These are phyloP conservation scores for Boletus coccyginus DNA, from an alignment of 768 basidiomycete species.

Conservation along the genomic window DNA sequence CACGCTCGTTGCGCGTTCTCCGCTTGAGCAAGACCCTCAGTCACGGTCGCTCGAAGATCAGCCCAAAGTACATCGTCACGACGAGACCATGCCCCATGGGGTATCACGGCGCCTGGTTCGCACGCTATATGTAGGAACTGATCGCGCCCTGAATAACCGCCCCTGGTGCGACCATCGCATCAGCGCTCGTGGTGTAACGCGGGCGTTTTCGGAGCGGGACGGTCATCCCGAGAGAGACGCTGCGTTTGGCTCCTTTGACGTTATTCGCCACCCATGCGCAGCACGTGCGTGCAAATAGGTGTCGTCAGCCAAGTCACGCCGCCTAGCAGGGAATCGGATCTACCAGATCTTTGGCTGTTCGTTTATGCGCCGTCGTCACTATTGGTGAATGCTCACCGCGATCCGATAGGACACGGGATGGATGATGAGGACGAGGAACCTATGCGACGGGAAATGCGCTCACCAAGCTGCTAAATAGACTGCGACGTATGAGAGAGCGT, in stretches of 20 bases:
- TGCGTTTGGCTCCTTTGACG: conserved; percentile 72
- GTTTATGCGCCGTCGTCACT: too few relatives aligned
- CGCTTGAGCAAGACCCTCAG: conserved; percentile 41
- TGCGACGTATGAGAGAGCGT: too few relatives aligned
- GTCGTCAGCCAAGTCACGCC: conserved; percentile 3
- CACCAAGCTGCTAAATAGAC: too few relatives aligned
- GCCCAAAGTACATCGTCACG: conserved; percentile 66
- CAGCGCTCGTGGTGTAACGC: neutral
- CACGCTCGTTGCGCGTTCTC: conserved; percentile 68
- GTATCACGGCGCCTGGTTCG: conserved; percentile 56
- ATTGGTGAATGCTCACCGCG: neutral
- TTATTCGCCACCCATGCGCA: conserved; percentile 65
- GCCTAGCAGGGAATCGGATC: too few relatives aligned
- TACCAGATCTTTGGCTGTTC: neutral
- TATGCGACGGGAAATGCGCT: neutral
- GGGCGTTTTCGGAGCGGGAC: conserved; percentile 29
- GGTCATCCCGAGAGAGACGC: conserved; percentile 48
- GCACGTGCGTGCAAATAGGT: neutral
- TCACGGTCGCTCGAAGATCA: conserved; percentile 46
- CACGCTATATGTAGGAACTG: conserved; percentile 75
- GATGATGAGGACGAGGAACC: neutral
- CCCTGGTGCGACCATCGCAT: conserved; percentile 35
- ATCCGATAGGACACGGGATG: conserved; percentile 18
- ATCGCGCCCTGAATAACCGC: conserved; percentile 77
- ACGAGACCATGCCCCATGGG: conserved; percentile 60